Evolutionary conservation across 164 flowering plant genomes (phyloP).

Genomic region (Chloranthus sessilifolius): DNA sequence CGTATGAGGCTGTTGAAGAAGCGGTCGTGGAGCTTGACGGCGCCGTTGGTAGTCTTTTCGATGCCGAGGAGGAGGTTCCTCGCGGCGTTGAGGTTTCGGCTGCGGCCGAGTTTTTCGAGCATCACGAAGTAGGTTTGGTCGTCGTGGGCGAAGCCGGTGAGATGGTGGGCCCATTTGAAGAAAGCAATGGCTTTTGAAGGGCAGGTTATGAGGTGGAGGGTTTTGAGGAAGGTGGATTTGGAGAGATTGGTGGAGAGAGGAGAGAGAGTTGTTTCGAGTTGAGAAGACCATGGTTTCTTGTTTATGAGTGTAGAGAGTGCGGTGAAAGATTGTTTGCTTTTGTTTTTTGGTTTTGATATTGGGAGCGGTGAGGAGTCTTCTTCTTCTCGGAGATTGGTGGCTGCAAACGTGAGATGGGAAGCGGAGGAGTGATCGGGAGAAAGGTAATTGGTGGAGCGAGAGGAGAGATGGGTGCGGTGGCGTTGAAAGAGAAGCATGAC

Average conservation of each 20-base stretch:
- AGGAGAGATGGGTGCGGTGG: not conserved
- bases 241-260: constrained; percentile 34
- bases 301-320: constrained; percentile 26
- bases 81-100: constrained; percentile 54
- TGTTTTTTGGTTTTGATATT: constrained; percentile 7
- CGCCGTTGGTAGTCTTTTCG: constrained; percentile 34
- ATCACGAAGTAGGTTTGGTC: constrained; percentile 42
- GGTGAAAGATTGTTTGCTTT: constrained; percentile 18
- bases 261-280: constrained; percentile 42
- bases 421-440: constrained; percentile 4
- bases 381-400: not conserved
- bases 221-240: constrained; percentile 43
- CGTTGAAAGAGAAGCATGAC: constrained; percentile 1
- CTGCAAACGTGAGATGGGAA: not conserved
- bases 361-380: not conserved
- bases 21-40: constrained; percentile 36
- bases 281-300: constrained; percentile 25
- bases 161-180: constrained; percentile 46
- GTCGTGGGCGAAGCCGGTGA: constrained; percentile 35
- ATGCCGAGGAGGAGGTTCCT: constrained; percentile 55
- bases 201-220: constrained; percentile 39
- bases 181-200: constrained; percentile 51
- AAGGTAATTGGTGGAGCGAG: not conserved
- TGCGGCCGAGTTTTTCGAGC: constrained; percentile 48
- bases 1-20: constrained; percentile 66